phyloP scores from a whole-genome alignment of 1,284 basidiomycete species.

The Anthracocystis walkeri region DNA sequence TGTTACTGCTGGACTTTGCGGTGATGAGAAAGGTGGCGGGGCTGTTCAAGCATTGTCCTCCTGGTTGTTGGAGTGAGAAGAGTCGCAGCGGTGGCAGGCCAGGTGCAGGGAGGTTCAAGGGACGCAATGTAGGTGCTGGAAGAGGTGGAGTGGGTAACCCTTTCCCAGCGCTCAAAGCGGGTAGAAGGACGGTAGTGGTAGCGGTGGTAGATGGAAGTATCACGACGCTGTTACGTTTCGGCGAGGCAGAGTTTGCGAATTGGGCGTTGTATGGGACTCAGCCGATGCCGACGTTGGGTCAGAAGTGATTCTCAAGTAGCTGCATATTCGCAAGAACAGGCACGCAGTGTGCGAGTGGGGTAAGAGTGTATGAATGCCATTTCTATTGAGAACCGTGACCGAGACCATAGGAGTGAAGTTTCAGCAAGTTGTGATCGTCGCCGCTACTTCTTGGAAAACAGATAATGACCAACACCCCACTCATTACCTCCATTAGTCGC shows the following conservation, averaged over 20 bases:
- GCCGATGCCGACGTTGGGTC: slow-evolving; percentile 2
- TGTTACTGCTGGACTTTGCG: slow-evolving; percentile 22
- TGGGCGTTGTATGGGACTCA: slow-evolving; percentile 70
- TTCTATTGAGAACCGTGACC: slow-evolving; percentile 3
- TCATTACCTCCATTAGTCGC: slow-evolving; percentile 77
- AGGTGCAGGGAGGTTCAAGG: slow-evolving; percentile 1
- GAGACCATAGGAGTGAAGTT: not conserved
- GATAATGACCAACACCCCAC: slow-evolving; percentile 75
- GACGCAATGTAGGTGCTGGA: not conserved
- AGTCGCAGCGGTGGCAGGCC: not conserved
- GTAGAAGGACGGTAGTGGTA: slow-evolving; percentile 84
- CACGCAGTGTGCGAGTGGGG: not conserved
- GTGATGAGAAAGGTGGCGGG: slow-evolving; percentile 6
- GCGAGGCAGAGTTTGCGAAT: slow-evolving; percentile 84
- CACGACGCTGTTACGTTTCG: slow-evolving; percentile 88
- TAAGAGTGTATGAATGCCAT: not conserved
- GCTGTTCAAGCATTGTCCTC: slow-evolving; percentile 24
- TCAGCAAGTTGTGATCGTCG: too few relatives aligned
- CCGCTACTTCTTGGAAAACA: slow-evolving; percentile 70
- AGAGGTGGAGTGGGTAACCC: slow-evolving; percentile 54
- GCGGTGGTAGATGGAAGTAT: slow-evolving; percentile 91
- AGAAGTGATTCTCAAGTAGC: not conserved
- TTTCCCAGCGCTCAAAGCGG: slow-evolving; percentile 77
- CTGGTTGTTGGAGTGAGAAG: slow-evolving; percentile 11
- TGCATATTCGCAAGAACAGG: not conserved